A percentile compares a stretch with the other conserved stretches of the same genome.
phyloP scores from a whole-genome alignment of 139 green algal genomes.

The Tetradesmus lagerheimii region DNA sequence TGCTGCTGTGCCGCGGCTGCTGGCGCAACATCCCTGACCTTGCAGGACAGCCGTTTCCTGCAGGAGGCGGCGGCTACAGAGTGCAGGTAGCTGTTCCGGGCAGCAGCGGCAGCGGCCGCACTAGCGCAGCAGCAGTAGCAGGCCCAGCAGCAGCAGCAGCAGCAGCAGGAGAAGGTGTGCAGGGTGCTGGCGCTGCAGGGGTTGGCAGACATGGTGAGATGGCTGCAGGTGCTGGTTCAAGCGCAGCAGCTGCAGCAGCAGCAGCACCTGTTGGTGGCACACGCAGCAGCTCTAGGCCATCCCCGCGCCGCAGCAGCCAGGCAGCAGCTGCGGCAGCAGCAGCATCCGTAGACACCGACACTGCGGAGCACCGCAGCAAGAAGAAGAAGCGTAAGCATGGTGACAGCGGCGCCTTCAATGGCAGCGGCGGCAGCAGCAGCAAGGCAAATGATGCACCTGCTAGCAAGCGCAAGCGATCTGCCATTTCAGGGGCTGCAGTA shows the following conservation, averaged over 20 bases:
- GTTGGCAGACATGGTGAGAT: background rate
- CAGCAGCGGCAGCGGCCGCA: background rate
- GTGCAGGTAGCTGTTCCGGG: background rate
- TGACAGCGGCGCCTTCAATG: background rate
- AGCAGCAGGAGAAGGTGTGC: background rate
- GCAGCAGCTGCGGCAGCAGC: slow-evolving; percentile 1
- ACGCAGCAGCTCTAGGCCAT: background rate
- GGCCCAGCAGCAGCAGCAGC: slow-evolving; percentile 24
- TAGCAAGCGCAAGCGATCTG: background rate
- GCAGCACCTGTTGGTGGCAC: background rate
- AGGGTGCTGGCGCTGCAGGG: background rate
- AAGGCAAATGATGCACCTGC: background rate
- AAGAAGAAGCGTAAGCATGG: background rate
- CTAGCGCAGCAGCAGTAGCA: background rate
- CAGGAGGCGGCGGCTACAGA: background rate
- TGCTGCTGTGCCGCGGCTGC: slow-evolving; percentile 39
- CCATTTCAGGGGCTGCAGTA: background rate
- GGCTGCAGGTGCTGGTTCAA: background rate
- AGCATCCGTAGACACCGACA: background rate
- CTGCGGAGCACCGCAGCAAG: background rate
- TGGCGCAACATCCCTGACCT: slow-evolving; percentile 41
- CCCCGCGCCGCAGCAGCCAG: background rate
- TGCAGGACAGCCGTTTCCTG: slow-evolving; percentile 5
- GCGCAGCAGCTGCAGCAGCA: background rate
- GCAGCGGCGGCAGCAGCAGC: background rate